phyloP scores from a whole-genome alignment of 768 basidiomycete species.

The Podaxis carcinomalis region DNA sequence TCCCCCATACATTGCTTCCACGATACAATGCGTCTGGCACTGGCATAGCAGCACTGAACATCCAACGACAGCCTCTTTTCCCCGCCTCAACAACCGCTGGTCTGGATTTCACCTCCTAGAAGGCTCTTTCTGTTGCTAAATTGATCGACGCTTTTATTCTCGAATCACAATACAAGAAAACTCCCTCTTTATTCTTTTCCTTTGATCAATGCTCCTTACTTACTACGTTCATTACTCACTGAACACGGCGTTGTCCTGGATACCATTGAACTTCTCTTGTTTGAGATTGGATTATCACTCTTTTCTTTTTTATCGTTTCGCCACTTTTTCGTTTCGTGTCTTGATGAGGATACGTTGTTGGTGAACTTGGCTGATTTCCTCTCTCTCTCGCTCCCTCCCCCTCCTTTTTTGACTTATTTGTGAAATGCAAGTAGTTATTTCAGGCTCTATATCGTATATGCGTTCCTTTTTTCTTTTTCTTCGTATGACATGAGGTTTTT shows the following conservation, averaged over 20 bases:
- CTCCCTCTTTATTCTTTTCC: neutral
- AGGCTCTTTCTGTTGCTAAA: neutral
- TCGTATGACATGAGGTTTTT: neutral
- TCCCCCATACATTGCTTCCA: neutral
- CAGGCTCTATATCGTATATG: neutral
- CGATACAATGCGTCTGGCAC: neutral
- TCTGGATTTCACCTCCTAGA: neutral
- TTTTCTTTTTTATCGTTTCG: neutral
- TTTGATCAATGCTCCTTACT: neutral
- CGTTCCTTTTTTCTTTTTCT: neutral
- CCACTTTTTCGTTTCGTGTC: neutral
- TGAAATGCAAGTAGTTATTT: neutral
- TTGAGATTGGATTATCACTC: neutral
- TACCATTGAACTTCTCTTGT: neutral
- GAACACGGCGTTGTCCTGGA: slow-evolving; percentile 5
- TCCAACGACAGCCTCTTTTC: neutral
- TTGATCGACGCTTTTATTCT: neutral
- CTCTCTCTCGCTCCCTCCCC: neutral
- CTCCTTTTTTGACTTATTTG: neutral
- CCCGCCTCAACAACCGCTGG: neutral
- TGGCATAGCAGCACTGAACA: too few relatives aligned
- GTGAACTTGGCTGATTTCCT: neutral
- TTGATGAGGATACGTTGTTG: neutral
- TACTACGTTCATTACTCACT: slow-evolving; percentile 5
- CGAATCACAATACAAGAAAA: neutral